Conservation (phyloP, 306 rosid genomes). For the Quercus robur region DNA sequence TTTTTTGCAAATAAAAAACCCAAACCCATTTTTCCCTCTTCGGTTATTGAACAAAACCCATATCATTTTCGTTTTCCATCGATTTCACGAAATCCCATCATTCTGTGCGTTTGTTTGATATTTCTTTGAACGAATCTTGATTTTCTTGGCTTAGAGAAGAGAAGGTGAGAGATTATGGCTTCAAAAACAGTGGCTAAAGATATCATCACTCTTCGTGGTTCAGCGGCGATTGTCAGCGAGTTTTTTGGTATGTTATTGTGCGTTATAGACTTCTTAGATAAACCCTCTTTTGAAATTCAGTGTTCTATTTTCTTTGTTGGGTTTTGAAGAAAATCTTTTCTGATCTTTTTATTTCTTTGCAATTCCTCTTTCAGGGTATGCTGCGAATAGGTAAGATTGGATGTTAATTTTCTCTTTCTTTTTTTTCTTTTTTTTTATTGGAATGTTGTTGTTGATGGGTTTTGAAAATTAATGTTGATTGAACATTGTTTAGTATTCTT, state of each 20-base stretch:
- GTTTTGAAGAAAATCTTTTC: background rate
- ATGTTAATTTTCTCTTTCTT: background rate
- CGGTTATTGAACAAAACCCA: too few relatives aligned
- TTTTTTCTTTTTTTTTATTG: background rate
- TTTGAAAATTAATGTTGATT: background rate
- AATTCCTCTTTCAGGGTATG: slow-evolving; percentile 62
- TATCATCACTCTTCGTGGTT: slow-evolving; percentile 94
- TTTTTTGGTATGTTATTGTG: slow-evolving; percentile 60
- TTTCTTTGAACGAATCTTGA: background rate
- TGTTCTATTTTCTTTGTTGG: background rate
- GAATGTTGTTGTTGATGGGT: background rate
- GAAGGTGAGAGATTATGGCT: slow-evolving; percentile 41
- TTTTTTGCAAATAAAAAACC: background rate
- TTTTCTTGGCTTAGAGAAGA: background rate
- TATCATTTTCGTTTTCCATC: background rate
- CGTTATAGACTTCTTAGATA: background rate
- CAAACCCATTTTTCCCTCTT: too few relatives aligned
- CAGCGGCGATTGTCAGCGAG: slow-evolving; percentile 97
- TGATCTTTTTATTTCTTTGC: slow-evolving; percentile 19
- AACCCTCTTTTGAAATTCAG: background rate
- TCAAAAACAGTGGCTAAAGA: slow-evolving; percentile 74
- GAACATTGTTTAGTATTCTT: slow-evolving; percentile 52
- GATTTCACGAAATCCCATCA: background rate
- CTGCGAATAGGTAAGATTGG: slow-evolving; percentile 81
- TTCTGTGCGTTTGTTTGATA: background rate